phyloP scores from a whole-genome alignment of 768 basidiomycete genomes.

The Kwoniella europaea region DNA sequence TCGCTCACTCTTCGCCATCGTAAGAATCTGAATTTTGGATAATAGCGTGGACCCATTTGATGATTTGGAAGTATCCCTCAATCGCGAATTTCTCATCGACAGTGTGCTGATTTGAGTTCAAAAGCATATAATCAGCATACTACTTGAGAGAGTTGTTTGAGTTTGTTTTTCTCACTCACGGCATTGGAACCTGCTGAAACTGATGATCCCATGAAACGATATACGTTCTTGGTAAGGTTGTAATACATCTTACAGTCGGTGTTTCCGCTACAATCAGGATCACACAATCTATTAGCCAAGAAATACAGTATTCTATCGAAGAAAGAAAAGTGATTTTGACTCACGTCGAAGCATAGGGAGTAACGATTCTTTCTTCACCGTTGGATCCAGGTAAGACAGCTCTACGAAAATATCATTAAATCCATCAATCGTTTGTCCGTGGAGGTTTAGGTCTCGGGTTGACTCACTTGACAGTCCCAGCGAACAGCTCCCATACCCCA shows the following conservation, averaged over 20 bases:
- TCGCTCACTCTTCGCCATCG: slow-evolving; percentile 41
- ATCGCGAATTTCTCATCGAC: slow-evolving; percentile 55
- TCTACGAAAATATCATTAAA: slow-evolving; percentile 8
- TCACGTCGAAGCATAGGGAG: slow-evolving; percentile 49
- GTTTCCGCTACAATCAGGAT: slow-evolving; percentile 35
- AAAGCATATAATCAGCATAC: background rate
- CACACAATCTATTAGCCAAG: no score
- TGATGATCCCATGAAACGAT: slow-evolving; percentile 51
- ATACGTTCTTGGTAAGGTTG: slow-evolving; percentile 53
- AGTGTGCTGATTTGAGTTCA: slow-evolving; percentile 43
- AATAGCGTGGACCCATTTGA: slow-evolving; percentile 55
- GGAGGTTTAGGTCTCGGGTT: no score
- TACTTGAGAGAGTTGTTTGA: no score
- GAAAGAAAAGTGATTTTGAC: slow-evolving; percentile 1
- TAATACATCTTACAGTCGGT: slow-evolving; percentile 56
- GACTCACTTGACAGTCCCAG: slow-evolving; percentile 54
- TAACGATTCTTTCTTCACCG: slow-evolving; percentile 45
- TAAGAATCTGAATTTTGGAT: slow-evolving; percentile 54
- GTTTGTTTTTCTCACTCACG: slow-evolving; percentile 16
- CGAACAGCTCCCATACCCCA: slow-evolving; percentile 53
- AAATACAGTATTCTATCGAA: no score
- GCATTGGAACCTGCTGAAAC: slow-evolving; percentile 21
- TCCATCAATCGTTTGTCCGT: background rate
- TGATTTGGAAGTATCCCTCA: slow-evolving; percentile 44
- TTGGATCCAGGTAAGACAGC: slow-evolving; percentile 43